Evolutionary conservation across 305 asterid species (phyloP).

Genomic region (Ilex paraguariensis): DNA sequence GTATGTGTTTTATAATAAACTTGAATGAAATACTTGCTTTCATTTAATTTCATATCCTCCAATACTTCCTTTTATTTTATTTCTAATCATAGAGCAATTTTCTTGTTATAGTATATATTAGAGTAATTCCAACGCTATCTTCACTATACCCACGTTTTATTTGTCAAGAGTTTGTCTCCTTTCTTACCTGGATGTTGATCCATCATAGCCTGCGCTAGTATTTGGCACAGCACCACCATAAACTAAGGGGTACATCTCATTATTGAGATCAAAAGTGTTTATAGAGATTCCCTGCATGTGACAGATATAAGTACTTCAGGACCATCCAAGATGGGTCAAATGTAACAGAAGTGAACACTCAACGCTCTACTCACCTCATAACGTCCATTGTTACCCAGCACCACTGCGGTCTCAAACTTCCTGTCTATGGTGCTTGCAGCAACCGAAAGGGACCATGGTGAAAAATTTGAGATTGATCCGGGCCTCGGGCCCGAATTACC

Average conservation of each 20-base stretch:
- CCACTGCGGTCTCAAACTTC: slow-evolving; percentile 24
- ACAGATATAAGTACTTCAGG: no score
- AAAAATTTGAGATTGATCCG: not conserved
- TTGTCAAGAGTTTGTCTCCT: no score
- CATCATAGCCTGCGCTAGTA: not conserved
- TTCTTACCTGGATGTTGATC: not conserved
- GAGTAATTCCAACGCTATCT: no score
- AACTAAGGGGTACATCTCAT: not conserved
- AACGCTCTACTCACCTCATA: not conserved
- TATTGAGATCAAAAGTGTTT: not conserved
- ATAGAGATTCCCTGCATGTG: not conserved
- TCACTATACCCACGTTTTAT: no score
- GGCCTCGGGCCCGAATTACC: slow-evolving; percentile 14
- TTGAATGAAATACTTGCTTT: no score
- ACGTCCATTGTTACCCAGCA: slow-evolving; percentile 24
- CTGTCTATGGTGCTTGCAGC: slow-evolving; percentile 36
- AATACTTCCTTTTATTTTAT: no score
- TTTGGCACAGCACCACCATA: not conserved
- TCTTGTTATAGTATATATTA: no score
- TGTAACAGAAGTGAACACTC: no score
- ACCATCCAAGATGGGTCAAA: no score
- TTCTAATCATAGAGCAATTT: no score
- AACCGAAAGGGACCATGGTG: slow-evolving; percentile 32
- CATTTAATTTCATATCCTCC: no score
- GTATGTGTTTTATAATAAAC: no score